phyloP scores from a whole-genome alignment of 1,284 basidiomycete species.

The Ceratobasidium sp. region DNA sequence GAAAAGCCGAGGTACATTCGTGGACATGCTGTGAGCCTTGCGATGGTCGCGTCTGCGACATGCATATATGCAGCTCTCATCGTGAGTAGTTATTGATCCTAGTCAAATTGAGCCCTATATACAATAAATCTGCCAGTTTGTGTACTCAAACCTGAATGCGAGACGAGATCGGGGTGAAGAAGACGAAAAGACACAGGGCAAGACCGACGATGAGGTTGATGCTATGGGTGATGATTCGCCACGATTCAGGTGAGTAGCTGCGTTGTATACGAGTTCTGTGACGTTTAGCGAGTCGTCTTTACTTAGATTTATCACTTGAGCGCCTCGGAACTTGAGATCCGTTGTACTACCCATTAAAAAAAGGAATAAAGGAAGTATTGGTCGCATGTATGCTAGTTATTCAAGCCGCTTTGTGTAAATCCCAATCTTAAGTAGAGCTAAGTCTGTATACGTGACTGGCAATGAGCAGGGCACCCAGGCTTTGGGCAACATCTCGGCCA shows the following conservation, averaged over 20 bases:
- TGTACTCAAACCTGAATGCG: constrained; percentile 28
- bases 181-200: constrained; percentile 41
- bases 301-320: not conserved
- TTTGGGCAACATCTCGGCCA: too few relatives aligned
- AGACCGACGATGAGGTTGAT: constrained; percentile 42
- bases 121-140: constrained; percentile 5
- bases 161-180: constrained; percentile 46
- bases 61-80: constrained; percentile 34
- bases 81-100: constrained; percentile 1
- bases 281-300: not conserved
- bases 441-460: too few relatives aligned
- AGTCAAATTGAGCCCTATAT: too few relatives aligned
- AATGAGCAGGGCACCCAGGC: too few relatives aligned
- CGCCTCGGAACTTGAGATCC: not conserved
- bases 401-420: too few relatives aligned
- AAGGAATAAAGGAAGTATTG: too few relatives aligned
- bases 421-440: too few relatives aligned
- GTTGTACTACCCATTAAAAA: too few relatives aligned
- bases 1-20: constrained; percentile 48
- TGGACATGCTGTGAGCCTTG: constrained; percentile 47
- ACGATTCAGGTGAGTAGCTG: constrained; percentile 29
- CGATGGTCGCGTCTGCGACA: constrained; percentile 44
- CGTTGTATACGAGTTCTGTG: not conserved
- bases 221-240: constrained; percentile 48
- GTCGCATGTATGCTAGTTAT: too few relatives aligned